A percentile compares a stretch with the other conserved stretches of the same genome.
Conservation (phyloP, 1,284 basidiomycete genomes). For the Golubevia pallescens region DNA sequence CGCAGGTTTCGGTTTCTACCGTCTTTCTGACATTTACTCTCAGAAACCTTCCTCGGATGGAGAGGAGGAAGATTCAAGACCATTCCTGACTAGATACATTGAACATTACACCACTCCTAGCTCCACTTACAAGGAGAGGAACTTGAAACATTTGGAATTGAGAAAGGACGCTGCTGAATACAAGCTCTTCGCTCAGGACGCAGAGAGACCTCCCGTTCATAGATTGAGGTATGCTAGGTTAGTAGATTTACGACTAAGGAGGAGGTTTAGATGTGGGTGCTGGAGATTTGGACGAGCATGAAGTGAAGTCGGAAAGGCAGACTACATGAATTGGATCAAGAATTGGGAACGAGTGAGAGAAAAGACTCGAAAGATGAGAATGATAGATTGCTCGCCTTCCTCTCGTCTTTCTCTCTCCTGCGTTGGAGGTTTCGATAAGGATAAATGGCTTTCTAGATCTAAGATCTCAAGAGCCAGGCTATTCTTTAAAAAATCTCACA, state of each 20-base stretch:
- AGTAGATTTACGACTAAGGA: slow-evolving; percentile 14
- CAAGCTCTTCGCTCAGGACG: slow-evolving; percentile 43
- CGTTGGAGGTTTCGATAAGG: too few relatives aligned
- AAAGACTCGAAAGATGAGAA: too few relatives aligned
- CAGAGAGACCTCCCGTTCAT: slow-evolving; percentile 47
- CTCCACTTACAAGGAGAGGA: slow-evolving; percentile 34
- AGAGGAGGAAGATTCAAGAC: slow-evolving; percentile 22
- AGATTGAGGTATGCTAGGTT: slow-evolving; percentile 39
- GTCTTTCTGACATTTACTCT: slow-evolving; percentile 33
- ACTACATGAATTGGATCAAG: too few relatives aligned
- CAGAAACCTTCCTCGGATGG: slow-evolving; percentile 36
- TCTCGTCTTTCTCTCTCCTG: too few relatives aligned
- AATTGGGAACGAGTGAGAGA: too few relatives aligned
- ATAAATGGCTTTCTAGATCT: too few relatives aligned
- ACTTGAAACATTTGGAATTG: slow-evolving; percentile 33
- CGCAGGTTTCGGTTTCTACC: slow-evolving; percentile 37
- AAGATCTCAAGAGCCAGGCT: too few relatives aligned
- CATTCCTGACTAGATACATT: slow-evolving; percentile 54
- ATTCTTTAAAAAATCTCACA: too few relatives aligned
- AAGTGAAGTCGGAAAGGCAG: too few relatives aligned
- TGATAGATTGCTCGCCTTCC: too few relatives aligned
- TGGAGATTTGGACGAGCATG: too few relatives aligned
- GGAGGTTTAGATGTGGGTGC: too few relatives aligned
- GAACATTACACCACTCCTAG: slow-evolving; percentile 34
- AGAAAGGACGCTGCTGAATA: slow-evolving; percentile 40